Conservation (phyloP, 768 basidiomycete genomes). For the Leccinum boreale region DNA sequence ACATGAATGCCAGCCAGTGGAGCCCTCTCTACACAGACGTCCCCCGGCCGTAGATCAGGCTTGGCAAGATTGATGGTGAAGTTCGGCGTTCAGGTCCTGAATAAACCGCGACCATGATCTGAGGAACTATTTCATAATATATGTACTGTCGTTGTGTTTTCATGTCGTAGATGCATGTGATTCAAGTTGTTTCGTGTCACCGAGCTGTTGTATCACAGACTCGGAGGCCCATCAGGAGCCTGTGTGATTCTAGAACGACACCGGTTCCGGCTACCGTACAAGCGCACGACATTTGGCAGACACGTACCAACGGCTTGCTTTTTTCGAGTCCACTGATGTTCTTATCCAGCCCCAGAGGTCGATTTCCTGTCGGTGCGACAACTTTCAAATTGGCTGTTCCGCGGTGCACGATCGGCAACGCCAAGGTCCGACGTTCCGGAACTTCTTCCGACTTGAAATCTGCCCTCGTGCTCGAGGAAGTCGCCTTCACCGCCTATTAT, state of each 20-base stretch:
- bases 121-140: neutral
- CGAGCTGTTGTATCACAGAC: too few relatives aligned
- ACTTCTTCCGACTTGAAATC: conserved; percentile 28
- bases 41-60: neutral
- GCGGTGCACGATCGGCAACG: conserved; percentile 38
- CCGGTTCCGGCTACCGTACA: neutral
- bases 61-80: neutral
- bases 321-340: conserved; percentile 34
- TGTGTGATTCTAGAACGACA: neutral
- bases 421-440: conserved; percentile 32
- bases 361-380: conserved; percentile 56
- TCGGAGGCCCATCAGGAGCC: too few relatives aligned
- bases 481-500: conserved; percentile 64
- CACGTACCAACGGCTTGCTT: neutral
- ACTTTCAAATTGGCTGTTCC: conserved; percentile 50
- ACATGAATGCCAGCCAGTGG: neutral
- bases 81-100: neutral
- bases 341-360: conserved; percentile 42
- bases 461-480: conserved; percentile 56
- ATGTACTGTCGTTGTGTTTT: neutral
- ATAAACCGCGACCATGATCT: neutral
- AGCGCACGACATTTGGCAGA: neutral
- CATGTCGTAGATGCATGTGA: neutral
- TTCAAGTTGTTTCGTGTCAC: neutral
- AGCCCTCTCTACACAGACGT: conserved; percentile 5